These are phyloP conservation scores for Vararia minispora DNA, from an alignment of 768 basidiomycete species.

Conservation along the genomic window DNA sequence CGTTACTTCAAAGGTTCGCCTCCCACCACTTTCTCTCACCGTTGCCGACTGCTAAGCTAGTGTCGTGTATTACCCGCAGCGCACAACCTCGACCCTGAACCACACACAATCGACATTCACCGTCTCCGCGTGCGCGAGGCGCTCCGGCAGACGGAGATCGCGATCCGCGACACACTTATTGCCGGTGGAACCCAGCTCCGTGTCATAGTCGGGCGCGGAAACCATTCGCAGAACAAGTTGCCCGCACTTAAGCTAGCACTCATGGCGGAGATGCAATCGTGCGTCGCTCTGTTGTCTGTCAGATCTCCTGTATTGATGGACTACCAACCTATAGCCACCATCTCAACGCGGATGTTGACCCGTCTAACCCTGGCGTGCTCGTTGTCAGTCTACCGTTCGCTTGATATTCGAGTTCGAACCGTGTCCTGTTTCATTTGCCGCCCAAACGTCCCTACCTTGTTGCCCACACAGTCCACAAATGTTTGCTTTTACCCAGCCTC, in stretches of 20 bases:
- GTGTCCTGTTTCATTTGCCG: no score
- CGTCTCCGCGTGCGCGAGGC: constrained; percentile 23
- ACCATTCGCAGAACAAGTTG: constrained; percentile 21
- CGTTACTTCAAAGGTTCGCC: constrained; percentile 23
- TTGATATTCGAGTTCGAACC: no score
- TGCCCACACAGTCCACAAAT: no score
- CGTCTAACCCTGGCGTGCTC: constrained; percentile 20
- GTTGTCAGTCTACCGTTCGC: constrained; percentile 16
- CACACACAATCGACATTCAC: constrained; percentile 26
- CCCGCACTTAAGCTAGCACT: constrained; percentile 23
- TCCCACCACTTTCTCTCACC: background rate
- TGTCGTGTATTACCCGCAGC: constrained; percentile 13
- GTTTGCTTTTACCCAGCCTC: no score
- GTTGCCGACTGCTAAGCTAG: background rate
- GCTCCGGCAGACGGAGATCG: constrained; percentile 20
- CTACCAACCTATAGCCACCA: constrained; percentile 14
- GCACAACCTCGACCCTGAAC: constrained; percentile 19
- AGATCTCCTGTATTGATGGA: background rate
- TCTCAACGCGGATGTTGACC: constrained; percentile 18
- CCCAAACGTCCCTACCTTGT: no score
- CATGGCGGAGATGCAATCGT: constrained; percentile 20
- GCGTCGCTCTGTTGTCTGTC: constrained; percentile 1
- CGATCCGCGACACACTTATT: constrained; percentile 20
- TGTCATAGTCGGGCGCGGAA: constrained; percentile 24
- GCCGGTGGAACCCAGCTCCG: constrained; percentile 20